phyloP scores from a whole-genome alignment of 176 grass and related monocot genomes.

The Musa schizocarpa region DNA sequence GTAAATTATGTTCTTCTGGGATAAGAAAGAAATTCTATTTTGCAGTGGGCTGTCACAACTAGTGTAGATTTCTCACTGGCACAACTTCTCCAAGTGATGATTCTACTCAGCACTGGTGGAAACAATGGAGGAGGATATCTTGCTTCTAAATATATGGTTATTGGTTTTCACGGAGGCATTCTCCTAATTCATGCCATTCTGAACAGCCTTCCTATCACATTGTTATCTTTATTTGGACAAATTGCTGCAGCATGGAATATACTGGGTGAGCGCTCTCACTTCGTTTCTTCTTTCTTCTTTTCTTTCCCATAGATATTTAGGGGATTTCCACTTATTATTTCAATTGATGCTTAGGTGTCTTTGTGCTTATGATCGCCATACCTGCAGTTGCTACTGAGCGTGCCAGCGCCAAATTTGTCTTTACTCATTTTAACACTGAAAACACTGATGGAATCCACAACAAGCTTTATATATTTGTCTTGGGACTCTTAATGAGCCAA shows the following conservation, averaged over 20 bases:
- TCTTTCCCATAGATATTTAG: not conserved
- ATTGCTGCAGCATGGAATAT: conserved; percentile 84
- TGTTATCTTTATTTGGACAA: conserved; percentile 83
- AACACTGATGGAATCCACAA: conserved; percentile 72
- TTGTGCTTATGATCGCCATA: conserved; percentile 71
- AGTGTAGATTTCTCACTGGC: conserved; percentile 89
- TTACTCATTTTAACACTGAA: conserved; percentile 81
- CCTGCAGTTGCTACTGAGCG: conserved; percentile 68
- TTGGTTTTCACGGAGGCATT: conserved; percentile 69
- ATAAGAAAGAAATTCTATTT: conserved; percentile 6
- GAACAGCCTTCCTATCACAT: conserved; percentile 75
- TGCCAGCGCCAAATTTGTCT: conserved; percentile 69
- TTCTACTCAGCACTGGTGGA: conserved; percentile 70
- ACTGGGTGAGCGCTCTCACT: conserved; percentile 31
- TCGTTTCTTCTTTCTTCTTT: not conserved
- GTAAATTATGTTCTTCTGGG: not conserved
- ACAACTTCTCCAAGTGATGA: conserved; percentile 85
- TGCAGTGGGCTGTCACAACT: conserved; percentile 92
- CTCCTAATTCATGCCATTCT: conserved; percentile 72
- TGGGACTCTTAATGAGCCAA: conserved; percentile 89
- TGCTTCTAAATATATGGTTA: conserved; percentile 81
- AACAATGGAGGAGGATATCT: conserved; percentile 60
- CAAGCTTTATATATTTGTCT: conserved; percentile 68
- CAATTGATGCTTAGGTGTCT: conserved; percentile 32
- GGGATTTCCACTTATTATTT: not conserved